A percentile compares a stretch with the other conserved stretches of the same genome.
Evolutionary conservation across 2,329 filamentous ascomycete species (phyloP).

Genomic region (Phyllosticta citrichinensis): DNA sequence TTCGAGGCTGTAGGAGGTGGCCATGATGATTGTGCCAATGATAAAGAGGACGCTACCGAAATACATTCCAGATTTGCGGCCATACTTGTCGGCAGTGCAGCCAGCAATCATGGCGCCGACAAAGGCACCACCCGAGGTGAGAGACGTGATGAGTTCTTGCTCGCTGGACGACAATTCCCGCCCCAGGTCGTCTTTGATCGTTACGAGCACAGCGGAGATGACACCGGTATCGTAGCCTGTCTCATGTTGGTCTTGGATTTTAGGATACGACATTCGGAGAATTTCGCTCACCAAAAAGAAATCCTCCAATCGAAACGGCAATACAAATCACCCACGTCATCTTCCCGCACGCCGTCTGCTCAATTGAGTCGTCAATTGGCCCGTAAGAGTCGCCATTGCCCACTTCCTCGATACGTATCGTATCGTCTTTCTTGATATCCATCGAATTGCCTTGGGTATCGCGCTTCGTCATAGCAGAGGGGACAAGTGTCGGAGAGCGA

Average conservation of each 20-base stretch:
- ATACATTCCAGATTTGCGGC: slow-evolving; percentile 23
- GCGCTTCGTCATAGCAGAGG: not conserved
- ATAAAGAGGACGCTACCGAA: slow-evolving; percentile 14
- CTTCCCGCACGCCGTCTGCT: slow-evolving; percentile 13
- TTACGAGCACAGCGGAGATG: slow-evolving; percentile 29
- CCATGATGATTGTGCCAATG: slow-evolving; percentile 21
- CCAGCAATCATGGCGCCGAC: slow-evolving; percentile 28
- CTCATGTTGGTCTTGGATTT: not conserved
- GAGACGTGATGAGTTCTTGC: slow-evolving; percentile 30
- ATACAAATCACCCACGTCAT: slow-evolving; percentile 13
- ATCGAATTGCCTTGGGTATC: not conserved
- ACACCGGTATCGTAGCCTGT: slow-evolving; percentile 27
- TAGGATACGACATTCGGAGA: not conserved
- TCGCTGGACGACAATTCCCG: slow-evolving; percentile 13
- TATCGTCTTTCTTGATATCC: not conserved
- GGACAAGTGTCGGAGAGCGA: not conserved
- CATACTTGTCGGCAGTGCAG: slow-evolving; percentile 24
- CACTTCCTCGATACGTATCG: not conserved
- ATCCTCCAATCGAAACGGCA: slow-evolving; percentile 14
- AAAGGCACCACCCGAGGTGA: slow-evolving; percentile 29
- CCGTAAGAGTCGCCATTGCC: not conserved
- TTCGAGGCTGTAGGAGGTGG: slow-evolving; percentile 18
- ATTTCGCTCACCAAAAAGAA: slow-evolving; percentile 12
- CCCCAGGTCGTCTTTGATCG: slow-evolving; percentile 17
- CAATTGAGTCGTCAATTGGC: slow-evolving; percentile 11